Base-by-base conservation (phyloP, 192 early-diverging fungal species). In the Paraglomus occultum region DNA sequence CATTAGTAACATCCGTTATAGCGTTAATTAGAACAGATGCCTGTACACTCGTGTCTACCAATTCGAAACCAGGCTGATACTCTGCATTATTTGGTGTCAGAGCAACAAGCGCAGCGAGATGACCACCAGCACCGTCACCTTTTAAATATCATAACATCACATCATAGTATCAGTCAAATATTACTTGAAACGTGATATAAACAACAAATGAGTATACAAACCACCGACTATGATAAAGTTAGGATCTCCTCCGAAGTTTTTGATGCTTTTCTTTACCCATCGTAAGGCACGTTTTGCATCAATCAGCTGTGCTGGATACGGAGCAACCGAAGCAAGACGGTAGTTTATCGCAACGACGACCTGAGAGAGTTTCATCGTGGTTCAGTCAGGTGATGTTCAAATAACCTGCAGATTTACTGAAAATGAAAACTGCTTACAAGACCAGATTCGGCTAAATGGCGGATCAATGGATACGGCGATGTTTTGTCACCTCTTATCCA, bases 261-360 rank as follows among this genome's bases (percentile, higher is more conserved):
- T 70, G 53, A 88, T 82, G 62, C 84, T 83, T 46, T 79, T 64
- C 52, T 82, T 86, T 20, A 86, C 79, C 90, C 90, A 91, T 22
- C 87, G 79, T 38, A 91, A 67, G 43, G 85, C 87, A 9, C 88
- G 80, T 71, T 91, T 89, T 68, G 85, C 80, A 65, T 91, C 88
- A 14, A 83, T 74, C 14, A 91, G 48, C 62, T 89, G 89, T 22
- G 80, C 79, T 2, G 83, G 77, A 54, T 86, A 84, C 31, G 79
- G 74, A 52, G 71, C 64, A 43, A 76, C 74, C 12, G 85, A 71
- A 0, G 70, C 74, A 4, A 87, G 73, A 17, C 87, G 75, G 73
- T 87, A 86, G 54, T 82, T 84, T 57, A 88, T 76, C 38, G 80
- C 79, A 42, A 89, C 84, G 8, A 89, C 83, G 14, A 89, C 77